Evolutionary conservation across 192 early-diverging fungal species (phyloP), one percentile per base, ranked within the genome.

Genomic region (Backusella tarrabulga): DNA sequence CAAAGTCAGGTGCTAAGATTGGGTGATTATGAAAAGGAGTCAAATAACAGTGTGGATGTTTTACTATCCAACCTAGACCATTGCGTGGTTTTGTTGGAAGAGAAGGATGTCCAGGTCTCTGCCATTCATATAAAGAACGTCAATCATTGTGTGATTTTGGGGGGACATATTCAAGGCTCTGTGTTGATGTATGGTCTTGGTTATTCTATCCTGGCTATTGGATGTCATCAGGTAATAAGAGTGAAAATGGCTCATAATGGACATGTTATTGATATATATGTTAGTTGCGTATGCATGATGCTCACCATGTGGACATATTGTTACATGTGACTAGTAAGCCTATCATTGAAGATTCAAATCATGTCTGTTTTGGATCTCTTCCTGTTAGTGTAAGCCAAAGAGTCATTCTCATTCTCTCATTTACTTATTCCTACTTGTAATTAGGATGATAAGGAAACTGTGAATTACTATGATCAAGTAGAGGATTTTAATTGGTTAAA

Each of bases 401-500:
- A 17, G 11, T 32, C 19, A 46, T 36, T 9, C n/a, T 38, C 15
- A 1, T 15, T 52, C 5, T 54, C 17, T 19, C 15, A 44, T 42
- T 26, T 75, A 38, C 67, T 75, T 67, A 66, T 40, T 41, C 32
- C 32, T 32, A 32, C 32, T 32, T 32, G 32, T 32, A 38, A 38
- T 21, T 71, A 44, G n/a, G 34, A 23, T 17, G 9, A 34, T 14
- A 23, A 38, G 35, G 17, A 56, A 8, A 5, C 52, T 56, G n/a
- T 56, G 4, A 82, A 82, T 77, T 83, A 84, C 60, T 92, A 84
- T 79, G 83, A 87, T 70, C 76, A 81, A 21, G 92, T 97, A 15
- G 93, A 98, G 75, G 96, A 98, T 75, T 98, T 98, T 76, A 95
- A 96, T 81, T 98, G 96, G 96, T 82, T 97, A 32, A 87, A 85